Percentiles rank a stretch among this genome's conserved stretches.
Evolutionary conservation across 1,139 yeast species (phyloP).

Genomic region (Suhomyces kunorum): DNA sequence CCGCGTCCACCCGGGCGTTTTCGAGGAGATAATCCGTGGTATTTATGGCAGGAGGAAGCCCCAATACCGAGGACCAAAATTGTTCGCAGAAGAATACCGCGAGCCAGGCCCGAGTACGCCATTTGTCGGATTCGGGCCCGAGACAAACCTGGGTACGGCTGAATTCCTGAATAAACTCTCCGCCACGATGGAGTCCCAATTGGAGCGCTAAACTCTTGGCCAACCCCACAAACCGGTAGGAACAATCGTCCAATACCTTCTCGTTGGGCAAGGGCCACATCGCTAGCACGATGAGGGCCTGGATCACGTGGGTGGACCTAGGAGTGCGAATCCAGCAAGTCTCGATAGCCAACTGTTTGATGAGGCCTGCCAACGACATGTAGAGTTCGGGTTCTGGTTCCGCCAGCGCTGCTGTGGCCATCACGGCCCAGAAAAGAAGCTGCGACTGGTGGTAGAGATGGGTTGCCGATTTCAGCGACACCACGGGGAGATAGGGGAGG

Average conservation of each 20-base stretch:
- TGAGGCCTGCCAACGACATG: conserved; percentile 70
- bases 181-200: conserved; percentile 89
- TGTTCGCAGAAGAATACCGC: conserved; percentile 87
- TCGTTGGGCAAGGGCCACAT: conserved; percentile 95
- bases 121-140: conserved; percentile 84
- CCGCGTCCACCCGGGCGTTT: conserved; percentile 67
- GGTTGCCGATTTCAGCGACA: conserved; percentile 68
- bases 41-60: conserved; percentile 79
- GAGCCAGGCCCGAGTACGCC: conserved; percentile 94
- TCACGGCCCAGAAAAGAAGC: conserved; percentile 86
- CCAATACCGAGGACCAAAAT: conserved; percentile 86
- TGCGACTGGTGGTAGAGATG: conserved; percentile 84
- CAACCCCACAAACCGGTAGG: conserved; percentile 82
- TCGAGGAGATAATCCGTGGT: conserved; percentile 84
- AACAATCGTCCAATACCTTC: conserved; percentile 88
- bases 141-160: conserved; percentile 85
- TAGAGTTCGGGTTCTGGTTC: conserved; percentile 87
- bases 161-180: conserved; percentile 84
- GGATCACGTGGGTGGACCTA: conserved; percentile 89
- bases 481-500: conserved; percentile 77
- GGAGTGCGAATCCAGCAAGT: conserved; percentile 95
- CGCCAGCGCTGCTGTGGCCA: conserved; percentile 79
- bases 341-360: conserved; percentile 86
- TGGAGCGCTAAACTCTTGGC: conserved; percentile 86
- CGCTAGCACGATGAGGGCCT: conserved; percentile 77